A percentile compares a stretch with the other conserved stretches of the same genome.
Conservation (phyloP, 257 asterid genomes). For the Lithospermum erythrorhizon region DNA sequence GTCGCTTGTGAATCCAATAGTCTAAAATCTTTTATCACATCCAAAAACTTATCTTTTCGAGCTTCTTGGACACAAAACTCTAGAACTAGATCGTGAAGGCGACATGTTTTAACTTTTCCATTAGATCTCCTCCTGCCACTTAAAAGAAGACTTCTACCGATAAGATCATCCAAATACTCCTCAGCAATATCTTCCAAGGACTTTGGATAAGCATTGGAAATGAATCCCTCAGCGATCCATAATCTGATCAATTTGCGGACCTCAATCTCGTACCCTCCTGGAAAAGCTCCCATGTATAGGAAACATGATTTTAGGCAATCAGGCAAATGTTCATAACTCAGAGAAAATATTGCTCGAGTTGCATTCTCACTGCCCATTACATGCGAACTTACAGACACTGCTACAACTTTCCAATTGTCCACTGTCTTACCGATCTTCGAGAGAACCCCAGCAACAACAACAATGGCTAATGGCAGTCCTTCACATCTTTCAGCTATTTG, state of each 20-base stretch:
- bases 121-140: not conserved
- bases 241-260: not conserved
- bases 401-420: not conserved
- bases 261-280: not conserved
- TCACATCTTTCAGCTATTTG: conserved; percentile 6
- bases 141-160: not conserved
- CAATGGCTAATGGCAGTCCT: conserved; percentile 4
- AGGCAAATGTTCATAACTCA: not conserved
- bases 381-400: not conserved
- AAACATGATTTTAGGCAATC: not conserved
- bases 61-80: conserved; percentile 6
- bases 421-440: not conserved
- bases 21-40: no score
- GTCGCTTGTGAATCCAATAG: not conserved
- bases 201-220: not conserved
- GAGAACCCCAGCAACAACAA: conserved; percentile 3
- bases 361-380: not conserved
- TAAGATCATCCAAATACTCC: conserved; percentile 6
- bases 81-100: conserved; percentile 3
- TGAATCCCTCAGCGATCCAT: conserved; percentile 2
- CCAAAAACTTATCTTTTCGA: not conserved
- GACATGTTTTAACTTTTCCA: not conserved
- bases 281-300: conserved; percentile 9
- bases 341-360: not conserved
- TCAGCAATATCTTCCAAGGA: conserved; percentile 6